A percentile compares a stretch with the other conserved stretches of the same genome.
These are phyloP conservation scores for Nepenthes gracilis DNA, from an alignment of 148 eudicot species.

Conservation along the genomic window DNA sequence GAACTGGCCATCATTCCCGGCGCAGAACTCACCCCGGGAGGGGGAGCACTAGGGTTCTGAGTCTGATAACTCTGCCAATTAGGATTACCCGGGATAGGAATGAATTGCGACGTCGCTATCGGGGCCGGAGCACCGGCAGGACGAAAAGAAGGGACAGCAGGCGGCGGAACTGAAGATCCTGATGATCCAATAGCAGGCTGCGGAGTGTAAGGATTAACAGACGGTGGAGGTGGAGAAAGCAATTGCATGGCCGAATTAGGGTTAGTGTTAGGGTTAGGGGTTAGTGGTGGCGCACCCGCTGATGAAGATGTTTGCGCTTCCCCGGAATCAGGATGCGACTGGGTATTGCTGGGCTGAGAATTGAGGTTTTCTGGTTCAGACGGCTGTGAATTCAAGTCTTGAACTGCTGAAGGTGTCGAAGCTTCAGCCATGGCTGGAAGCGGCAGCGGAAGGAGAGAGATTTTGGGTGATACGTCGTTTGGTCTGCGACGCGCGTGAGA, in stretches of 20 bases:
- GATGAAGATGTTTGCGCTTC: slow-evolving; percentile 10
- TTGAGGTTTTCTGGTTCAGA: slow-evolving; percentile 16
- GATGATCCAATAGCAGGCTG: not conserved
- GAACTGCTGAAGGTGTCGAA: slow-evolving; percentile 14
- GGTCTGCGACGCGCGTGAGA: too few relatives aligned
- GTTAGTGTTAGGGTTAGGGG: slow-evolving; percentile 35
- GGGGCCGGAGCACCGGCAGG: slow-evolving; percentile 41
- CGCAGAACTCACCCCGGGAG: slow-evolving; percentile 35
- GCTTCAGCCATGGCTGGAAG: slow-evolving; percentile 20
- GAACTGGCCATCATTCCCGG: slow-evolving; percentile 7
- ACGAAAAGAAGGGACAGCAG: slow-evolving; percentile 41
- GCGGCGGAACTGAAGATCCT: slow-evolving; percentile 5
- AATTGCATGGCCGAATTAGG: slow-evolving; percentile 20
- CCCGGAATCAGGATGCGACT: not conserved
- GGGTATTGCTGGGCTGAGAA: slow-evolving; percentile 9
- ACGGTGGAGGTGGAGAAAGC: not conserved
- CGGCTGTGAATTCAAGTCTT: slow-evolving; percentile 9
- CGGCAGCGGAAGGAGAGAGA: not conserved
- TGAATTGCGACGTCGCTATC: slow-evolving; percentile 30
- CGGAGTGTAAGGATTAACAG: too few relatives aligned
- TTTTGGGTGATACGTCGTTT: too few relatives aligned
- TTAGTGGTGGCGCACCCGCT: slow-evolving; percentile 10
- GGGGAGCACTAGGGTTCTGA: slow-evolving; percentile 21
- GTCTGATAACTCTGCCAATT: slow-evolving; percentile 20
- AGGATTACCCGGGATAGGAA: slow-evolving; percentile 32